Percentiles rank a stretch among this genome's conserved stretches.
phyloP scores from a whole-genome alignment of 1,284 basidiomycete genomes.

The Melampsora americana region DNA sequence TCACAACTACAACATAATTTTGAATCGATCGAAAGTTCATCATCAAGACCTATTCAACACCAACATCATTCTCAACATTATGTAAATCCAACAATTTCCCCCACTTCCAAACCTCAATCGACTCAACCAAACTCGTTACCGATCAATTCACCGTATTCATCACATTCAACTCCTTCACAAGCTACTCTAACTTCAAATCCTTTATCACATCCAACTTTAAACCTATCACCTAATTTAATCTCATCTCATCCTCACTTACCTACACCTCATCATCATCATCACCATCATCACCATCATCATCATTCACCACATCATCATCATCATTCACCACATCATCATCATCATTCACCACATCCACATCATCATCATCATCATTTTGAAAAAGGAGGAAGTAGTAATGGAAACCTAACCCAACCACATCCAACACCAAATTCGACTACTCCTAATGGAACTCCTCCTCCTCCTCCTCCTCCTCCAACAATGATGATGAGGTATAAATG shows the following conservation, averaged over 20 bases:
- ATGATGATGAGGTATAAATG: too few relatives aligned
- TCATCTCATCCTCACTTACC: too few relatives aligned
- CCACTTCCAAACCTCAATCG: neutral
- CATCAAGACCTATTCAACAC: too few relatives aligned
- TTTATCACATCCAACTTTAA: neutral
- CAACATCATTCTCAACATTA: neutral
- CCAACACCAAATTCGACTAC: too few relatives aligned
- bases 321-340: too few relatives aligned
- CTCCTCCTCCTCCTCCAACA: too few relatives aligned
- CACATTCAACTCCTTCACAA: neutral
- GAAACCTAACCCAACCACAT: too few relatives aligned
- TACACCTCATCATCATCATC: neutral
- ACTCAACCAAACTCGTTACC: neutral
- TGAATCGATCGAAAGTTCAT: too few relatives aligned
- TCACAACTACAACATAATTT: neutral
- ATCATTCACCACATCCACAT: neutral
- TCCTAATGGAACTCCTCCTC: too few relatives aligned
- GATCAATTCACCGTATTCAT: neutral
- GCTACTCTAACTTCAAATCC: neutral
- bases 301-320: neutral
- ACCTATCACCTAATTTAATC: neutral
- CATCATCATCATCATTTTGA: slow-evolving; percentile 6
- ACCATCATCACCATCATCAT: neutral
- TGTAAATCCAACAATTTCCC: neutral
- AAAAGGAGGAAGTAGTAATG: too few relatives aligned